Base-by-base conservation (phyloP, 768 basidiomycete genomes). In the Suillus luteus region DNA sequence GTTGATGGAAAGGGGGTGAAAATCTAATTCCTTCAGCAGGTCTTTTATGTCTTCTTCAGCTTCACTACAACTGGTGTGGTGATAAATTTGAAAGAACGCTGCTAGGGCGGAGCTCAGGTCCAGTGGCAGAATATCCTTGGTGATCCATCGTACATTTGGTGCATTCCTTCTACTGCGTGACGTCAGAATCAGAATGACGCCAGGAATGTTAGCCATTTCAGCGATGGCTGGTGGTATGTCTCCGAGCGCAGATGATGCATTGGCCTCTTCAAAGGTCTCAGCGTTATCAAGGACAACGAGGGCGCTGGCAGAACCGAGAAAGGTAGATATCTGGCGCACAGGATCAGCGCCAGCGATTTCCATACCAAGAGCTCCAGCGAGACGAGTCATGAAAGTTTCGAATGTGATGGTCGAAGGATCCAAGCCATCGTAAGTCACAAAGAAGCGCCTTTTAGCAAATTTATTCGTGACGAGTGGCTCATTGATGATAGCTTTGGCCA, bases 201-300 rank as follows among this genome's bases (percentile, higher is more conserved):
- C 33, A 11, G 54, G 55, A 31, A 62, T 52, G 3, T 24, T 4
- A 2, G 22, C 59, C 3, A 60, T 35, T n/a, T 60, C 44, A 8
- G 59, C 37, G 5, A 48, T 31, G 10, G 59, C 33, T 14, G 5
- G 31, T 2, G n/a, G 22, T 31, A 60, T 60, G 44, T 33, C 24
- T 35, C 19, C 5, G 0, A 22, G n/a, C 0, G n/a, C n/a, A 4
- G 1, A 22, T 2, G 5, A 22, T 22, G 8, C 4, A 4, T 9
- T 41, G n/a, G 33, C 40, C 9, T 60, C 59, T 48, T 44, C 38
- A 4, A 60, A 43, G 19, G 27, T 38, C 33, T 62, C 61, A 1
- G 51, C 52, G 33, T 43, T 55, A 51, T 62, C 62, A 0, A 62
- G 44, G 24, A 62, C 62, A 38, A 62, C 12, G 12, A 62, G 52